Percentiles rank a stretch among this genome's conserved stretches.
Conservation (phyloP, 108 stramenopile genomes). For the Cyclotella choctawhatcheeana region DNA sequence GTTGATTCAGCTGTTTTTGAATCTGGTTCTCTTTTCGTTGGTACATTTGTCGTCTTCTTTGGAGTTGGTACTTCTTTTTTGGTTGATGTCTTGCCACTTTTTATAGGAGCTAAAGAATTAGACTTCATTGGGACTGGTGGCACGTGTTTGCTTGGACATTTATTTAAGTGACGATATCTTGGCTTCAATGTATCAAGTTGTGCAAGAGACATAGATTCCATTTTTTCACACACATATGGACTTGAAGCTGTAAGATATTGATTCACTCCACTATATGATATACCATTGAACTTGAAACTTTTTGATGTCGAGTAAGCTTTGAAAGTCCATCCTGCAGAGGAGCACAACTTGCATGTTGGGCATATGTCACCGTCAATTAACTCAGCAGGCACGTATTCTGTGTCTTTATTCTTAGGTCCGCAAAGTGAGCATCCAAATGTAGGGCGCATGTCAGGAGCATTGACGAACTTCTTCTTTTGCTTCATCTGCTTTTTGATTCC, state of each 20-base stretch:
- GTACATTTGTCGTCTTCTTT: too few relatives aligned
- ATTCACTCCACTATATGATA: background rate
- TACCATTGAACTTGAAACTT: background rate
- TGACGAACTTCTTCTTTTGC: background rate
- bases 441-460: slow-evolving; percentile 6
- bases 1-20: slow-evolving; percentile 3
- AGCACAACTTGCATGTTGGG: background rate
- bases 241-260: background rate
- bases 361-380: background rate
- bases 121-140: background rate
- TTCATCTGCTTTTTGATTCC: background rate
- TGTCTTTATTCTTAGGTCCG: background rate
- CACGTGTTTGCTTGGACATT: background rate
- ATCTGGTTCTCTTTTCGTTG: slow-evolving; percentile 1
- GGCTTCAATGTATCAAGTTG: slow-evolving; percentile 2
- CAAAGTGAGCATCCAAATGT: slow-evolving; percentile 4
- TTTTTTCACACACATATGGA: background rate
- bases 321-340: background rate
- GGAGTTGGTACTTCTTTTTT: too few relatives aligned
- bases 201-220: background rate
- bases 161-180: background rate
- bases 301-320: background rate
- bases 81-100: background rate
- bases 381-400: background rate
- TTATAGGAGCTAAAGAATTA: background rate